Evolutionary conservation across 495 filamentous ascomycete species (phyloP).

Genomic region (Trichoderma erinaceum): DNA sequence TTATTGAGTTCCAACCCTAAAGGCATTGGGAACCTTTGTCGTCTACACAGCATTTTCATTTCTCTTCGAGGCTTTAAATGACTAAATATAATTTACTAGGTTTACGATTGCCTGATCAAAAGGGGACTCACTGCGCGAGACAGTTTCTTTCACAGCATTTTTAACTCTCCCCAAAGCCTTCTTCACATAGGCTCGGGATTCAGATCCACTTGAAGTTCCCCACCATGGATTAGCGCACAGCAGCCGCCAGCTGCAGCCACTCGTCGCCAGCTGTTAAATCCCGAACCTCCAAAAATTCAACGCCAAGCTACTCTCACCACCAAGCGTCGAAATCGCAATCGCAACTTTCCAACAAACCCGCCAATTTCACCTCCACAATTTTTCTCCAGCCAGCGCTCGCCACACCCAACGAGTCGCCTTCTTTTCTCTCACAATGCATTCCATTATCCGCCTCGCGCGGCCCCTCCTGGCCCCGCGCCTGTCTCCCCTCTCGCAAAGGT

Average conservation of each 20-base stretch:
- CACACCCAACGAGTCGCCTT: background rate
- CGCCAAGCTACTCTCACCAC: background rate
- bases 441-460: constrained; percentile 14
- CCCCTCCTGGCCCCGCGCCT: constrained; percentile 1
- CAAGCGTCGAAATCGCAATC: background rate
- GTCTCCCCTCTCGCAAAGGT: background rate
- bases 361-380: background rate
- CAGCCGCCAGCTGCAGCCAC: background rate
- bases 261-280: background rate
- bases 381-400: background rate
- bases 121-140: no score
- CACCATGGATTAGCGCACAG: background rate
- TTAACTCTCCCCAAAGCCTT: no score
- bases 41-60: no score
- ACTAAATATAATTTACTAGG: no score
- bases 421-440: background rate
- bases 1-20: no score
- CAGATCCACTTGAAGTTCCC: no score
- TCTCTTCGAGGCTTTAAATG: no score
- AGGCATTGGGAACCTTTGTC: no score
- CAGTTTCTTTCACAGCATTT: no score
- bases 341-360: background rate
- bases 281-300: constrained; percentile 7
- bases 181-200: no score
- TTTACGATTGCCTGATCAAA: no score